Conservation (phyloP, 371 early-diverging fungal genomes). For the Blakeslea trispora region DNA sequence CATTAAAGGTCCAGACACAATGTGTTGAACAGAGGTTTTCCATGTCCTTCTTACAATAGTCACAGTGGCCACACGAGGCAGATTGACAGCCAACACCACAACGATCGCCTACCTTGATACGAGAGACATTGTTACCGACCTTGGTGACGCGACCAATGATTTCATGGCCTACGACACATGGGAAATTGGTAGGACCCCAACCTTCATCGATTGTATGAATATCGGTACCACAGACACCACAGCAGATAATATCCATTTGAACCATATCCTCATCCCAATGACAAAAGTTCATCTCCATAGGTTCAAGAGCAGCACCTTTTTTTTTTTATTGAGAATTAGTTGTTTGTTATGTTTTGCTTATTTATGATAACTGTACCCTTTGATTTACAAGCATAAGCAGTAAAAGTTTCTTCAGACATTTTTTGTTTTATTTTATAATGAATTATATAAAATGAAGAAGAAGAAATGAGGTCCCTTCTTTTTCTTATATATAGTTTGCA, state of each 20-base stretch:
- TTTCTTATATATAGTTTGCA: slow-evolving; percentile 14
- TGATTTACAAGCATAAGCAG: slow-evolving; percentile 30
- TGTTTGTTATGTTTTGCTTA: neutral
- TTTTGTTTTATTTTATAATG: too few relatives aligned
- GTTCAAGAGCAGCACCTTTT: slow-evolving; percentile 27
- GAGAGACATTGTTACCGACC: slow-evolving; percentile 48
- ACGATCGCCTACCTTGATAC: slow-evolving; percentile 61
- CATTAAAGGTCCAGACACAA: slow-evolving; percentile 64
- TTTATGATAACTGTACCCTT: slow-evolving; percentile 19
- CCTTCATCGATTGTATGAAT: slow-evolving; percentile 67
- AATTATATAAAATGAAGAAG: slow-evolving; percentile 3
- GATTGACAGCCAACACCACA: slow-evolving; percentile 74
- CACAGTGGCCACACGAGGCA: slow-evolving; percentile 41
- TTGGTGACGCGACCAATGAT: slow-evolving; percentile 59
- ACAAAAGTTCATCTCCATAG: slow-evolving; percentile 35
- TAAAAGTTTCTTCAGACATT: slow-evolving; percentile 34
- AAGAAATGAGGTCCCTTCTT: slow-evolving; percentile 8
- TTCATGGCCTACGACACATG: slow-evolving; percentile 68
- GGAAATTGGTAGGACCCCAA: slow-evolving; percentile 67
- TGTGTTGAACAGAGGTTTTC: slow-evolving; percentile 40
- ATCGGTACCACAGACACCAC: slow-evolving; percentile 62
- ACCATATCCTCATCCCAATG: slow-evolving; percentile 54
- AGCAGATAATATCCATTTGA: slow-evolving; percentile 61
- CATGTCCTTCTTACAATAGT: slow-evolving; percentile 35
- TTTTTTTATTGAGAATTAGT: too few relatives aligned